Evolutionary conservation across 306 rosid species (phyloP), one percentile per base, ranked within the genome.

Genomic region (Clitoria ternatea): DNA sequence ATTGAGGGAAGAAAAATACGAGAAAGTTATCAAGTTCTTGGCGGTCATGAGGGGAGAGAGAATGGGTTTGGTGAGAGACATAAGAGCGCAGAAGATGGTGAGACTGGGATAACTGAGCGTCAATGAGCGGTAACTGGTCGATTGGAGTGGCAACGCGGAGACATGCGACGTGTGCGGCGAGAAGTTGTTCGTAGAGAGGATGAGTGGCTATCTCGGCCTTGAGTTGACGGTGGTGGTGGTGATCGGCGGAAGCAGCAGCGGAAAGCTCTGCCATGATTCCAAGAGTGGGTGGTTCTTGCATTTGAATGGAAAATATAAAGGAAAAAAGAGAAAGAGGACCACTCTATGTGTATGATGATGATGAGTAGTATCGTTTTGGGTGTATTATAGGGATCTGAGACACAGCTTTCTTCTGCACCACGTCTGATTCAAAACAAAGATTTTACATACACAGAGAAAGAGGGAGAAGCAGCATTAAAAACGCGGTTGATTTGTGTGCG

Each of bases 91-190:
- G 79, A 22, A 91, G 78, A 75, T 91, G 91, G 42, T 91, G 95
- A 6, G 96, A 87, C 26, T 91, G 99, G 1, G 92, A 67, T n/a
- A 95, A 67, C 96, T 95, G 99, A 3, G 97, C 87, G 6, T 95
- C 99, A 48, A 95, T 91, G 35, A 95, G 48, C 0, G 97, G 99
- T 37, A 95, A 66, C 88, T 95, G 96, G 45, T 95, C 99, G 70
- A 94, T 89, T 2, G 99, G 99, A 9, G 99, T 95, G 13, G 99
- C 99, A 1, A 95, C 99, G 0, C 97, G 86, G 4, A 95, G 92
- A 27, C 99, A 95, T 0, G 92, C 76, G 47, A 95, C 96, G 53
- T 95, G 99, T 0, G 99, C 97, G 0, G 96, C 64, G 0, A 95
- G 84, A 13, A 95, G 89, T 80, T 91, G 99, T 49, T 91, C 99